Evolutionary conservation across 2,329 filamentous ascomycete species (phyloP), one percentile per base, ranked within the genome.

Genomic region (Trichoderma cornu-damae): DNA sequence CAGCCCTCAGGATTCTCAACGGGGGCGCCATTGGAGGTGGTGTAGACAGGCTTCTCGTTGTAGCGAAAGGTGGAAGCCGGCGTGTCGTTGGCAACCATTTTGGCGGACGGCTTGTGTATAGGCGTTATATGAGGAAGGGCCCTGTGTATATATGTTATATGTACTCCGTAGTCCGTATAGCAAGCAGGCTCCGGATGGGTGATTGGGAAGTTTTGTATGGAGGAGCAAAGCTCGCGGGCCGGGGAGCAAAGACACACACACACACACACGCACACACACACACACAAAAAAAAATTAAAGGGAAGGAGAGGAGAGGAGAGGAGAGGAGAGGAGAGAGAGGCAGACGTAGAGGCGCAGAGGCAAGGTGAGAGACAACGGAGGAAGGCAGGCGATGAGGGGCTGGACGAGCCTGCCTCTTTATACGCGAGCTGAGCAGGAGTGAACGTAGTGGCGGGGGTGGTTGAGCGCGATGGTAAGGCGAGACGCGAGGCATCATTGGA

Each of bases 11-110:
- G 79, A 63, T 80, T 75, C 59, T 78, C 75, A 57, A 84, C 75
- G 61, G 82, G 81, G 40, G 75, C 78, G 65, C 81, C 82, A 74
- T 82, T 84, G 67, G 80, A 83, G 30, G 80, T 78, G 9, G 81
- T 83, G 68, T 83, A 84, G 61, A 79, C 73, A 47, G 81, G 80
- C 65, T 75, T 77, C 69, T 85, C 80, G 63, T 79, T 74, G 69
- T 84, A 84, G 61, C 77, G 77, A 68, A 74, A 77, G 62, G 76
- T 77, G 55, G 75, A 75, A 6, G 72, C 70, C 32, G 75, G 66
- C 61, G 70, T 72, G 43, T 76, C 70, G 68, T 77, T 68, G 64
- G 70, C 69, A 62, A 69, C 72, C 75, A 79, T 78, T 55, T 60
- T 74, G 65, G 37, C 57, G 61, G 40, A 6, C 9, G 20, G 11